Base-by-base conservation (phyloP, 108 stramenopile species). In the Skeletonema costatum region DNA sequence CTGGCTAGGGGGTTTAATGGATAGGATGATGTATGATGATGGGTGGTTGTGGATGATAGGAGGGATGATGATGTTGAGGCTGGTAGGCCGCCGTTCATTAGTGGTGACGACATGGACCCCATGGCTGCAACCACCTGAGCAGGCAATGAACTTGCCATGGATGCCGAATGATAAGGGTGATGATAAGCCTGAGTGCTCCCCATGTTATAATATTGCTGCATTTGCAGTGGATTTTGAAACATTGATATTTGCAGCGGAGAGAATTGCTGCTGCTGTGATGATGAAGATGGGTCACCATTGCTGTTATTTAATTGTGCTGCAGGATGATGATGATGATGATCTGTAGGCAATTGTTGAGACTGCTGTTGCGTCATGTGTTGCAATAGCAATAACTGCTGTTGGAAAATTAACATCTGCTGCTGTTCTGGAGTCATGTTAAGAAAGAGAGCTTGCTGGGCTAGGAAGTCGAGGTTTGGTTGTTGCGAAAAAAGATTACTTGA, bases 131-230 rank as follows among this genome's bases (percentile, higher is more conserved):
- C 44, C 11, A 16, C 16, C 44, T 46, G 44, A 3, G 44, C 44
- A 46, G 44, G 44, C 44, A 46, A 16, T 16, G 44, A 11, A 46
- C 44, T 46, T n/a, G 14, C 16, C 44, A 46, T 46, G 16, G 44
- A 46, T 21, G 60, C 60, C 32, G 21, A 21, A 5, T 6, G 60
- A 14, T 13, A 41, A 9, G 39, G 44, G 16, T 46, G 3, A 2
- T 16, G 16, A 46, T n/a, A 42, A 3, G 41, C 12, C 44, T 46
- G 44, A 0, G 44, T 1, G 11, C 44, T 3, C 16, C 44, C 44
- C 44, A 46, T 46, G 4, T n/a, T 46, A n/a, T 46, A 59, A 59
- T 59, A 29, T n/a, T 68, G 68, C 25, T 41, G 68, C 30, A 69
- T 30, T 31, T 66, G 64, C 64, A 32, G 11, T 3, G 30, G 64